Conservation (phyloP, 2,329 filamentous ascomycete species). For the Cladosporium sp. region DNA sequence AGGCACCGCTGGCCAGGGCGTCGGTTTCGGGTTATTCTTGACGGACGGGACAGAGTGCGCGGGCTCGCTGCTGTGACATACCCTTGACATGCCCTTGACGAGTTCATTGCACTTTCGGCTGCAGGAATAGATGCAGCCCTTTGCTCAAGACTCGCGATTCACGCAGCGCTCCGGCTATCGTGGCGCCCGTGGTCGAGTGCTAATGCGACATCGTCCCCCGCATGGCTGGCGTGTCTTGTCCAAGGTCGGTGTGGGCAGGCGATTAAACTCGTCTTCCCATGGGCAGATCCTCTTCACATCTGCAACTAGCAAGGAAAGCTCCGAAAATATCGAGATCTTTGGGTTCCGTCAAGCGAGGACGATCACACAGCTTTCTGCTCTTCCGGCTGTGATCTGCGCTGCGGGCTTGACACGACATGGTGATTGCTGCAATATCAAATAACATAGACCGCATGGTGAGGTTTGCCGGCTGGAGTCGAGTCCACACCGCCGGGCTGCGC, state of each 20-base stretch:
- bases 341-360: not conserved
- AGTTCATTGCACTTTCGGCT: not conserved
- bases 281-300: slow-evolving; percentile 1
- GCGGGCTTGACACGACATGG: not conserved
- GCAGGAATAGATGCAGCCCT: not conserved
- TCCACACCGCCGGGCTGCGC: not conserved
- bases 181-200: not conserved
- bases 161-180: not conserved
- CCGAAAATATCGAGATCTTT: slow-evolving; percentile 1
- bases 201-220: not conserved
- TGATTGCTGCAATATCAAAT: not conserved
- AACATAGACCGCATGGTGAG: not conserved
- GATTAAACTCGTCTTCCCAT: not conserved
- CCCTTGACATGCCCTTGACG: slow-evolving; percentile 4
- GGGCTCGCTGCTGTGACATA: not conserved
- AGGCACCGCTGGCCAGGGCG: not conserved
- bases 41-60: not conserved
- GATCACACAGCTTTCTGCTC: not conserved
- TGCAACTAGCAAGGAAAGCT: slow-evolving; percentile 5
- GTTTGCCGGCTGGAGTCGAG: not conserved
- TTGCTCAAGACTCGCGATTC: not conserved
- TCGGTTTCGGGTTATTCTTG: slow-evolving; percentile 4
- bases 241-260: not conserved
- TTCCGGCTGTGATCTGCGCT: not conserved
- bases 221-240: not conserved